These are phyloP conservation scores for Biscogniauxia mediterranea DNA, from an alignment of 2,329 filamentous ascomycete genomes.

Conservation along the genomic window DNA sequence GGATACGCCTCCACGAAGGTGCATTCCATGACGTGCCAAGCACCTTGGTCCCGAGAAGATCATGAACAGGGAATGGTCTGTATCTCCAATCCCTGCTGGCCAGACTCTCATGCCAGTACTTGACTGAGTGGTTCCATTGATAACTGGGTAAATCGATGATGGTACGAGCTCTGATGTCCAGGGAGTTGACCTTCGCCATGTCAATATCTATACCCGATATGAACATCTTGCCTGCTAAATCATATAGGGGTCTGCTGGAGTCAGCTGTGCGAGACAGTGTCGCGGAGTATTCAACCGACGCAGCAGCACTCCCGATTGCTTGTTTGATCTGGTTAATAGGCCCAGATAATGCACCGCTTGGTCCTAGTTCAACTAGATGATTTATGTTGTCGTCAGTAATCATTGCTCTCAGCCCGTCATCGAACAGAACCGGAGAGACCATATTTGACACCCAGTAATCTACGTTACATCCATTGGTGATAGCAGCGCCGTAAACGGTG, in stretches of 20 bases:
- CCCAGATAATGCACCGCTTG: slow-evolving; percentile 12
- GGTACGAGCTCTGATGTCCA: no score
- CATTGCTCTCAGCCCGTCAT: slow-evolving; percentile 12
- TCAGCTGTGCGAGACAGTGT: no score
- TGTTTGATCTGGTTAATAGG: slow-evolving; percentile 20
- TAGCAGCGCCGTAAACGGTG: no score
- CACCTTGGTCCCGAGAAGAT: slow-evolving; percentile 21
- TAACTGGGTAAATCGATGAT: slow-evolving; percentile 26
- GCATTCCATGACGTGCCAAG: slow-evolving; percentile 14
- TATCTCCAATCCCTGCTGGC: slow-evolving; percentile 24
- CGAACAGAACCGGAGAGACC: slow-evolving; percentile 23
- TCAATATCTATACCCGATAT: no score
- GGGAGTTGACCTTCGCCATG: no score
- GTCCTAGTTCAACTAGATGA: slow-evolving; percentile 22
- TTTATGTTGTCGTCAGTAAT: slow-evolving; percentile 3
- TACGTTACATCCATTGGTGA: neutral
- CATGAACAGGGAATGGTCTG: slow-evolving; percentile 15
- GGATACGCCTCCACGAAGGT: slow-evolving; percentile 10
- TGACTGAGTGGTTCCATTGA: slow-evolving; percentile 23
- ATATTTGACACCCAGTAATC: slow-evolving; percentile 28
- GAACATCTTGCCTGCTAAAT: no score
- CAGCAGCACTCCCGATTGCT: neutral
- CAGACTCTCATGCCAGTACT: slow-evolving; percentile 24
- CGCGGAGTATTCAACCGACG: neutral
- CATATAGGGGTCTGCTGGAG: no score